Conservation (phyloP, 176 grass and related monocot genomes). For the Carex cristatella region DNA sequence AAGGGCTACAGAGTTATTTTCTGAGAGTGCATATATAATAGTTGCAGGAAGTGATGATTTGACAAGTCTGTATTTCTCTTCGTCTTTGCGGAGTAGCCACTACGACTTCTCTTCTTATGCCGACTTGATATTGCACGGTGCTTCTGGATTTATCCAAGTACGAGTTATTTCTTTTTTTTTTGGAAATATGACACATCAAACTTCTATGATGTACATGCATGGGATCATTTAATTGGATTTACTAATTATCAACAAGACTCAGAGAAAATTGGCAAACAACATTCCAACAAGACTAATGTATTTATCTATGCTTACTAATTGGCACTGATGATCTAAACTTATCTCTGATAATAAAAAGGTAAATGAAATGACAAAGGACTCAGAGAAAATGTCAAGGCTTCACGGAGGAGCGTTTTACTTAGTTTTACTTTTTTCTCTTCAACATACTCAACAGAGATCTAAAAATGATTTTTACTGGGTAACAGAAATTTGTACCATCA, state of each 20-base stretch:
- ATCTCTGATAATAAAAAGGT: no score
- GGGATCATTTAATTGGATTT: not conserved
- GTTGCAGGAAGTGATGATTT: constrained; percentile 63
- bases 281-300: no score
- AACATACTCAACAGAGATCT: no score
- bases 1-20: constrained; percentile 7
- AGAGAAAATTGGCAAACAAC: no score
- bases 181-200: not conserved
- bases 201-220: not conserved
- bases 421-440: no score
- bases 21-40: constrained; percentile 12
- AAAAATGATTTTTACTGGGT: no score
- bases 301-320: no score
- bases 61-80: constrained; percentile 53
- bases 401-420: no score
- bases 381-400: no score
- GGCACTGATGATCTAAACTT: no score
- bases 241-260: not conserved
- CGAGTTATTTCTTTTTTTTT: not conserved
- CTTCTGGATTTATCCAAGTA: constrained; percentile 36
- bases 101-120: constrained; percentile 56
- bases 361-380: no score
- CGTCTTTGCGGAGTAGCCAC: constrained; percentile 16
- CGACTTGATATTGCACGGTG: constrained; percentile 23
- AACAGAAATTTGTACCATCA: no score